A percentile compares a stretch with the other conserved stretches of the same genome.
Evolutionary conservation across 2,329 filamentous ascomycete species (phyloP).

Genomic region (Stemphylium vesicarium): DNA sequence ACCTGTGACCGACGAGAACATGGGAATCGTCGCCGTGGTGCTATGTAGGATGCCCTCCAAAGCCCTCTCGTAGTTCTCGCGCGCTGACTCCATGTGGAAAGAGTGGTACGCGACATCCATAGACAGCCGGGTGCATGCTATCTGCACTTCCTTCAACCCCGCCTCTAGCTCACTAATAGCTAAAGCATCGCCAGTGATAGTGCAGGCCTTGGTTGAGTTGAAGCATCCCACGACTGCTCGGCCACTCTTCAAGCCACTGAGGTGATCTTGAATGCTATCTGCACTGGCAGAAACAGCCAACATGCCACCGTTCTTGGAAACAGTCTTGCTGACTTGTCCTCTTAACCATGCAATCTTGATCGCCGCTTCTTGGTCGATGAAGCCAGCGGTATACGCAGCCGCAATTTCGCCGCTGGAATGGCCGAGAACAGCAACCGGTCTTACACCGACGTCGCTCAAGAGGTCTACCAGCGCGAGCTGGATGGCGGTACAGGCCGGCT

Average conservation of each 20-base stretch:
- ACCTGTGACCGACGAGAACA: slow-evolving; percentile 18
- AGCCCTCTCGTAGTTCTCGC: slow-evolving; percentile 4
- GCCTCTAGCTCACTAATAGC: slow-evolving; percentile 44
- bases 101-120: slow-evolving; percentile 49
- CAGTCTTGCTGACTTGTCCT: slow-evolving; percentile 8
- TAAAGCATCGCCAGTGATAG: slow-evolving; percentile 53
- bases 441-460: slow-evolving; percentile 14
- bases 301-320: slow-evolving; percentile 7
- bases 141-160: slow-evolving; percentile 2
- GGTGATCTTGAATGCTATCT: background rate
- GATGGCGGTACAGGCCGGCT: slow-evolving; percentile 26
- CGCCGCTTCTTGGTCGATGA: slow-evolving; percentile 8
- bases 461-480: slow-evolving; percentile 29
- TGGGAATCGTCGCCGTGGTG: slow-evolving; percentile 1
- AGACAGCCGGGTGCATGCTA: slow-evolving; percentile 7
- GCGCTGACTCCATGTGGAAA: slow-evolving; percentile 45
- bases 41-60: background rate
- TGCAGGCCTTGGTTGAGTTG: slow-evolving; percentile 53
- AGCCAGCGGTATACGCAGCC: slow-evolving; percentile 23
- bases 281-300: slow-evolving; percentile 5
- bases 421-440: slow-evolving; percentile 19
- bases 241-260: slow-evolving; percentile 1
- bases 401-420: slow-evolving; percentile 33
- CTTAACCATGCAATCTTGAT: slow-evolving; percentile 10
- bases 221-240: slow-evolving; percentile 23